Evolutionary conservation across 306 rosid genomes (phyloP).

Genomic region (Chamaecrista fasciculata): DNA sequence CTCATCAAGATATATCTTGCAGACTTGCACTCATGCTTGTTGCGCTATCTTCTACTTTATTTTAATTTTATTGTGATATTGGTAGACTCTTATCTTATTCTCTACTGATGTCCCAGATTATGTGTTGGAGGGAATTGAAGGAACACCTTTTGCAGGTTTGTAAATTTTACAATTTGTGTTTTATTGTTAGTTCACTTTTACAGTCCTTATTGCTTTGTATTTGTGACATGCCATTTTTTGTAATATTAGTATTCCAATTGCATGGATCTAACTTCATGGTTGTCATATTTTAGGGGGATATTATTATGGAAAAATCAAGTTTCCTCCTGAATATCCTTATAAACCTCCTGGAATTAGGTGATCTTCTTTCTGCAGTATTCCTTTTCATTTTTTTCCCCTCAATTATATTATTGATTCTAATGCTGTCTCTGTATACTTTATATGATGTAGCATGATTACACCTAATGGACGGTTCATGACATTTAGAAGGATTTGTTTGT

Average conservation of each 20-base stretch:
- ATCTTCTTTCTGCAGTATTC: slow-evolving; percentile 21
- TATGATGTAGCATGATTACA: slow-evolving; percentile 75
- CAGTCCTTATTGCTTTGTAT: slow-evolving; percentile 1
- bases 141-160: slow-evolving; percentile 94
- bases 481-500: slow-evolving; percentile 86
- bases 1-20: neutral
- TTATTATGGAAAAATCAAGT: slow-evolving; percentile 93
- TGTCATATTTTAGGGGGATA: slow-evolving; percentile 59
- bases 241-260: too few relatives aligned
- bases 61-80: slow-evolving; percentile 19
- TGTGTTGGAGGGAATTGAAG: slow-evolving; percentile 96
- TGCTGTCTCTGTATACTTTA: slow-evolving; percentile 13
- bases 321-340: slow-evolving; percentile 88
- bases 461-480: slow-evolving; percentile 97
- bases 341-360: slow-evolving; percentile 98
- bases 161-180: slow-evolving; percentile 18
- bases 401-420: slow-evolving; percentile 8
- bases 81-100: slow-evolving; percentile 30
- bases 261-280: neutral
- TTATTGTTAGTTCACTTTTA: slow-evolving; percentile 17
- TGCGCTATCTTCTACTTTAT: slow-evolving; percentile 14
- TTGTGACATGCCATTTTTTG: slow-evolving; percentile 14
- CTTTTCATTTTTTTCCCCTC: slow-evolving; percentile 12
- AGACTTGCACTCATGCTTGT: neutral
- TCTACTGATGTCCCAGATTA: slow-evolving; percentile 59